Evolutionary conservation across 2,329 filamentous ascomycete species (phyloP), one percentile per base, ranked within the genome.

Genomic region (Phaeophleospora eucalypticola): DNA sequence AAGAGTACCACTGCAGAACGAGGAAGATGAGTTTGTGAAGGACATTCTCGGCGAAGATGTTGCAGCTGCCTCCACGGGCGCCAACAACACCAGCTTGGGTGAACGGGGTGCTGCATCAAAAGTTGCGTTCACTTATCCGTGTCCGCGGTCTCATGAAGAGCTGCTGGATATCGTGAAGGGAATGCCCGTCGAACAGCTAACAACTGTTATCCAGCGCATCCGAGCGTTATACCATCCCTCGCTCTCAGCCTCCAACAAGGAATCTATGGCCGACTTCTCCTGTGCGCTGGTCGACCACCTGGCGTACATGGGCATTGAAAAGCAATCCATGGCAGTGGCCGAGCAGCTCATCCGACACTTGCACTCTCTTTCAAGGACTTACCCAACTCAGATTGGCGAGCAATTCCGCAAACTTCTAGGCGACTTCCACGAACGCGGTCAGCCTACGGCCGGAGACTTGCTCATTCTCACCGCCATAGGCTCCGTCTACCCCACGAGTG

Each of bases 141-240:
- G 93, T 62, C 93, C 93, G 1, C 77, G 86, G 56, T 83, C 79
- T 24, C 86, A 91, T 55, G 75, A 80, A 9, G 85, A 95, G 58
- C 76, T 98, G 37, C 68, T 89, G 21, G 67, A 78, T 16, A 75
- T 87, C 2, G 77, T 85, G 38, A 74, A 80, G 41, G 71, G 75
- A 34, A 76, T 90, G 33, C 70, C 83, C 0, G 63, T 78, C 14
- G 71, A 81, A 9, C 83, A 88, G 59, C 69, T 91, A 1, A 85
- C 89, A 0, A 86, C 80, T 0, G 84, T 94, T 34, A 77, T 98
- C 18, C 90, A 95, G 67, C 82, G 91, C 51, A 93, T 98, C 59
- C 83, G 93, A 68, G 86, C 90, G 10, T 73, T 95, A n/a, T 86
- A 97, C 65, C 89, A 97, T 63, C 87, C 91, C 6, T 90, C 91